Base-by-base conservation (phyloP, 805 yeast genomes). In the Pichia insulana region DNA sequence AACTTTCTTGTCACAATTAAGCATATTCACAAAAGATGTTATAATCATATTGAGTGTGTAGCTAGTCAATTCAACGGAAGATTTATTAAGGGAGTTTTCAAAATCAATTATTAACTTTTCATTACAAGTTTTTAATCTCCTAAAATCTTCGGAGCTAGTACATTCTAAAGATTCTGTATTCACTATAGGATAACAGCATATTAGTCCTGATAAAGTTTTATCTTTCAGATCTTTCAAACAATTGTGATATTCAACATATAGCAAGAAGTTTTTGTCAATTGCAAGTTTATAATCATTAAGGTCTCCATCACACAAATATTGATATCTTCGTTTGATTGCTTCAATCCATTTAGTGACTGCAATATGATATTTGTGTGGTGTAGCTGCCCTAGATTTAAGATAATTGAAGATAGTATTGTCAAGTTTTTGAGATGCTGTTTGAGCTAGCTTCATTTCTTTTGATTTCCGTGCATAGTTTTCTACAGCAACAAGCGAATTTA, bases 121-220 rank as follows among this genome's bases (percentile, higher is more conserved):
- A 12, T 34, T 30, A 13, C 17, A 34, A 1, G 17, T 3, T 30
- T 30, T 32, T 13, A 30, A 31, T 17, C 30, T 33, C 33, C 10
- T 32, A 39, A 30, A 71, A 62, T 0, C 78, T 76, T 9, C n/a
- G 28, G 70, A 54, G 0, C 74, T 66, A 41, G 73, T 54, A 0
- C 73, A 75, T 0, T 79, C 71, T 30, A 75, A 80, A 38, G 64
- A 70, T 34, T 74, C 48, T 7, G 69, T 66, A 4, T 73, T 68
- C 36, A 70, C 65, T 27, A 71, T 66, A 0, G 82, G 79, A 51
- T 76, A 78, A 15, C 48, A 47, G 22, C 60, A 62, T 46, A 71
- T 48, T 4, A 54, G 52, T 2, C 46, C 52, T 27, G n/a, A n/a
- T 1, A 30, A 15, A 3, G 26, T 16, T 9, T 20, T 35, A 1